Evolutionary conservation across 1,284 basidiomycete genomes (phyloP).

Genomic region (Cronartium quercuum): DNA sequence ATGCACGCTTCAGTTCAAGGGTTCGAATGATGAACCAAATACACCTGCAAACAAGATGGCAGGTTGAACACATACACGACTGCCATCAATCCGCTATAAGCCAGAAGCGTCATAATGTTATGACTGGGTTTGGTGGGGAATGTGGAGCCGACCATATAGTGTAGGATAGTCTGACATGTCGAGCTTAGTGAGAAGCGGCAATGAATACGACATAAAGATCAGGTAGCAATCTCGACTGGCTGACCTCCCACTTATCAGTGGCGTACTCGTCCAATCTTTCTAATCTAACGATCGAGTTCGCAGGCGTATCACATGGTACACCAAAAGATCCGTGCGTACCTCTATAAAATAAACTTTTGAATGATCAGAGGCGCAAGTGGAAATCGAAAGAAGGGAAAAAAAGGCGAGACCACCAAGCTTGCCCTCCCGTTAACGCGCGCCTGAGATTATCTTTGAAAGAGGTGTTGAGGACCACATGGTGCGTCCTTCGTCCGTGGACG

Average conservation of each 20-base stretch:
- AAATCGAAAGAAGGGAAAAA: background rate
- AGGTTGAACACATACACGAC: constrained; percentile 43
- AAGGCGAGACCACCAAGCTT: constrained; percentile 47
- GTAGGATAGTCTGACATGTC: constrained; percentile 71
- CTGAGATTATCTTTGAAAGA: constrained; percentile 73
- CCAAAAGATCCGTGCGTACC: constrained; percentile 89
- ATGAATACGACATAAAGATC: background rate
- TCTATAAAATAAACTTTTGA: constrained; percentile 52
- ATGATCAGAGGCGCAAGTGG: constrained; percentile 35
- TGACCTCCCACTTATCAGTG: constrained; percentile 86
- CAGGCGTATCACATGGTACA: constrained; percentile 64
- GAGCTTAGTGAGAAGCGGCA: background rate
- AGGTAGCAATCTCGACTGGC: constrained; percentile 42
- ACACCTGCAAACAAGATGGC: constrained; percentile 44
- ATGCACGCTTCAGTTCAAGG: background rate
- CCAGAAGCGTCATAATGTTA: constrained; percentile 74
- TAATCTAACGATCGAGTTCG: constrained; percentile 53
- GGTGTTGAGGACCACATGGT: constrained; percentile 57
- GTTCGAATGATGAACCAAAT: constrained; percentile 38
- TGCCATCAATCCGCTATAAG: constrained; percentile 80
- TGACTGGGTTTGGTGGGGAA: constrained; percentile 63
- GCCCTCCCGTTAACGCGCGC: constrained; percentile 89
- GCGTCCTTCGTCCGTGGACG: constrained; percentile 40
- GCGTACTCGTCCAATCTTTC: constrained; percentile 76
- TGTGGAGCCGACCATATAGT: constrained; percentile 85